phyloP scores from a whole-genome alignment of 1,139 yeast genomes.

The Hyphopichia khmerensis region DNA sequence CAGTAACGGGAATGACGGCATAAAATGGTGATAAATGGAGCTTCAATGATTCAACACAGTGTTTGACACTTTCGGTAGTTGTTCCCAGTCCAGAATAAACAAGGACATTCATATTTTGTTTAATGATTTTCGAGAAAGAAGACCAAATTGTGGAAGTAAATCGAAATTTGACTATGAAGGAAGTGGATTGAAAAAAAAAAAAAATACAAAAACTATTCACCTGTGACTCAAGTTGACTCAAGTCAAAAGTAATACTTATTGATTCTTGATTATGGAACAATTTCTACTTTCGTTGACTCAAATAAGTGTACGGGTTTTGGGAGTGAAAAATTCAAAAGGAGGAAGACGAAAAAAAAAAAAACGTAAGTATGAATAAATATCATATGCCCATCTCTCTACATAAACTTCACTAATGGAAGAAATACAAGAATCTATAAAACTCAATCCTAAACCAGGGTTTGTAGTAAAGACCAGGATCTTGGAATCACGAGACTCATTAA shows the following conservation, averaged over 20 bases:
- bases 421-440: conserved; percentile 16
- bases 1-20: conserved; percentile 75
- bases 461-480: conserved; percentile 61
- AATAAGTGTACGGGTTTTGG: background rate
- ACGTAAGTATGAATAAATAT: no score
- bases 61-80: conserved; percentile 81
- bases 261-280: no score
- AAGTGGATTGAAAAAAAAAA: background rate
- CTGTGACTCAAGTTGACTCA: conserved; percentile 1
- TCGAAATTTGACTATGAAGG: background rate
- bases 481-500: conserved; percentile 22
- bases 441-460: conserved; percentile 57
- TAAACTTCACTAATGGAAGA: conserved; percentile 13
- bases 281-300: no score
- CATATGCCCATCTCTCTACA: background rate
- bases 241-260: no score
- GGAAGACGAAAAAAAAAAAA: no score
- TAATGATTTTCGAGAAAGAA: background rate
- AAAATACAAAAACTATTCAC: no score
- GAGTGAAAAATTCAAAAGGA: no score
- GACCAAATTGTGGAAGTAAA: background rate
- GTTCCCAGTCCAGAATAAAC: conserved; percentile 87
- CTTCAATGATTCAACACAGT: conserved; percentile 74
- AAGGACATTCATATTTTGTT: conserved; percentile 63
- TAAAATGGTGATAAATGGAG: conserved; percentile 81